Base-by-base conservation (phyloP, 768 basidiomycete species). In the Boletus patriciae region DNA sequence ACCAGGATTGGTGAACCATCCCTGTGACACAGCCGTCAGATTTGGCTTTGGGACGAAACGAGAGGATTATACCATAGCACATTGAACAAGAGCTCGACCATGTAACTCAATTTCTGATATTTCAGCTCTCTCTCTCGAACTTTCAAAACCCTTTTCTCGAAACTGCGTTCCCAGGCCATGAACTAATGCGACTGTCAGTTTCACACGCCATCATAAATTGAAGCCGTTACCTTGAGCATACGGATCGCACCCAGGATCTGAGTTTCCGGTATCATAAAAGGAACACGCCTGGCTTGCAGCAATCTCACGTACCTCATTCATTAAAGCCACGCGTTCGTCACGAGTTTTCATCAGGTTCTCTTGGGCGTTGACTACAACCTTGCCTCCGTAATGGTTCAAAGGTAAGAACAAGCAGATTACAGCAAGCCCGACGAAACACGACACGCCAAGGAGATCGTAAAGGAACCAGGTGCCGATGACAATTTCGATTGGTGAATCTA, bases 161-260 rank as follows among this genome's bases (percentile, higher is more conserved):
- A 95, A 67, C 84, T 92, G 25, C 94, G 85, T 70, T 97, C 94
- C 94, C 86, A 87, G 16, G 92, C 94, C 92, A 96, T 95, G 73
- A 95, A 97, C 86, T 88, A 63, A 23, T 42, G 37, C 3, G 6
- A 29, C 27, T 12, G 43, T 71, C 34, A 52, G 38, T 23, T 21
- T 13, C 6, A 46, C 12, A 21, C 16, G 15, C 3, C 18, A 37
- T 33, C 1, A 2, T 8, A 7, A 27, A 46, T 18, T 10, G 2
- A 57, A 34, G 19, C 2, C 42, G 48, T 59, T 46, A 74, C 80
- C 68, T 96, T 95, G 63, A 95, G 83, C 92, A 95, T 95, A 31
- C 92, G 82, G 55, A 95, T 94, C 13, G 83, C 92, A 46, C 92
- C 92, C 11, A 94, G 76, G 58, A 94, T 84, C 87, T 77, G 41